Base-by-base conservation (phyloP, 106 monocot species). In the Phalaenopsis equestris region DNA sequence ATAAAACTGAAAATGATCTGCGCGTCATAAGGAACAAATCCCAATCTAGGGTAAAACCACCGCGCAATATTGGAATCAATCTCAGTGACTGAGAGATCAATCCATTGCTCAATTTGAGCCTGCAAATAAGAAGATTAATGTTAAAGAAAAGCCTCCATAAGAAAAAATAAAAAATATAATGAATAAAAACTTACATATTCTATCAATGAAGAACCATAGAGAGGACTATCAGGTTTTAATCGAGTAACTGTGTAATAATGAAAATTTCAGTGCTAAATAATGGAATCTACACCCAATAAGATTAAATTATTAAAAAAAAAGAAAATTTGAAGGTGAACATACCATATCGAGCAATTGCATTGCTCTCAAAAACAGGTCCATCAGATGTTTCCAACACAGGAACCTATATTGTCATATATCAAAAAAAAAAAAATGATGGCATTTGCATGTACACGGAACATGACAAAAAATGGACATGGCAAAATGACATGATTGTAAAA, bases 301-400 rank as follows among this genome's bases (percentile, higher is more conserved):
- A n/a, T n/a, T n/a, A n/a, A n/a, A n/a, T n/a, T n/a, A n/a, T n/a
- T n/a, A n/a, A n/a, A n/a, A n/a, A n/a, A 78, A 67, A 15, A 21
- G 56, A 56, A 3, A 19, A 57, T 3, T 30, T n/a, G 39, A 36
- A 5, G 23, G n/a, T 41, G 5, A 36, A 30, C 38, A 67, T 93
- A 96, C 96, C 87, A 81, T 92, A 93, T 14, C 96, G 91, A 48
- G 93, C 91, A 24, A 96, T 93, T 3, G 96, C 86, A 85, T 96
- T 91, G 80, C 96, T 96, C 81, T 96, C 96, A 82, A 91, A 93
- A 58, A 96, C 39, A 17, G 90, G 75, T 72, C 96, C 96, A 49
- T 96, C 96, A 75, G 96, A 93, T 56, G 93, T 96, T 79, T 96
- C 91, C 83, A 96, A 77, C 55, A 96, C 96, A 79, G 96, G 96